These are phyloP conservation scores for Marsdenia floribunda DNA, from an alignment of 257 asterid genomes.

Conservation along the genomic window DNA sequence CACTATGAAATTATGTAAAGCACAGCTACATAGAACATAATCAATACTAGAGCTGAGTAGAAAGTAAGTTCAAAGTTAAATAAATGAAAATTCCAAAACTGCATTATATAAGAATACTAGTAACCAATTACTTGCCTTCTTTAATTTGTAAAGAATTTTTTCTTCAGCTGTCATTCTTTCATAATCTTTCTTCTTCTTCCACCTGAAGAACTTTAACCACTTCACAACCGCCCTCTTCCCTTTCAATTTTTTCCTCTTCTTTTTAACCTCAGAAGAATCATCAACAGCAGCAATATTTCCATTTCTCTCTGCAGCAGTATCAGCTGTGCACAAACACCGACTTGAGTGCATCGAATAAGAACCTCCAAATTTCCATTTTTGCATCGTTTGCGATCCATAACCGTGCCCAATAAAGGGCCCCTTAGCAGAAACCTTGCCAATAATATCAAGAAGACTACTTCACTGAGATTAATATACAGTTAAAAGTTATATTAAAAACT, in stretches of 20 bases:
- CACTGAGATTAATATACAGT: not conserved
- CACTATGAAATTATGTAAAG: not conserved
- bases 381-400: slow-evolving; percentile 19
- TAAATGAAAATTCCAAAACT: not conserved
- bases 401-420: slow-evolving; percentile 19
- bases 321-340: slow-evolving; percentile 31
- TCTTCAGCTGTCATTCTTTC: slow-evolving; percentile 79
- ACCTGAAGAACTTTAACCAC: slow-evolving; percentile 87
- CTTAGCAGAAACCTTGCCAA: slow-evolving; percentile 35
- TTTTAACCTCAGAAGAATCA: slow-evolving; percentile 35
- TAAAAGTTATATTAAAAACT: not conserved
- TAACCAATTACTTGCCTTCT: slow-evolving; percentile 37
- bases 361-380: slow-evolving; percentile 31
- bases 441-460: slow-evolving; percentile 27
- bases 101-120: not conserved
- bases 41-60: not conserved
- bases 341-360: slow-evolving; percentile 39
- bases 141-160: slow-evolving; percentile 60
- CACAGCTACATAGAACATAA: not conserved
- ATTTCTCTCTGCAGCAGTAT: slow-evolving; percentile 28
- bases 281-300: slow-evolving; percentile 22
- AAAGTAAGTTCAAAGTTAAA: not conserved
- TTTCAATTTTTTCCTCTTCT: slow-evolving; percentile 76
- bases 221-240: slow-evolving; percentile 85
- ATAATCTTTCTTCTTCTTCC: slow-evolving; percentile 70